Percentiles rank a stretch among this genome's conserved stretches.
These are phyloP conservation scores for Syzygium grande DNA, from an alignment of 345 rosid genomes.

Conservation along the genomic window DNA sequence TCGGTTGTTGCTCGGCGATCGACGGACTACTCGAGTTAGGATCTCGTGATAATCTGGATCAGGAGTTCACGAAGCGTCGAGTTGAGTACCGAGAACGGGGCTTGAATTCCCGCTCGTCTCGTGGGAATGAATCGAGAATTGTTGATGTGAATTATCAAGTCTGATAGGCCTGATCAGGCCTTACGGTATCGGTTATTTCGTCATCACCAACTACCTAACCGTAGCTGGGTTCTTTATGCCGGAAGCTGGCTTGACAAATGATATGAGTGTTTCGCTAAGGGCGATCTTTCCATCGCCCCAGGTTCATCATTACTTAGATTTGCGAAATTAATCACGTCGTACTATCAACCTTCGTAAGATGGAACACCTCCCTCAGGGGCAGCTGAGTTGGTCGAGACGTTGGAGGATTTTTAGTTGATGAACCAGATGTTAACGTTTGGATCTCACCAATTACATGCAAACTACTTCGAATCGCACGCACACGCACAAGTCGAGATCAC, in stretches of 20 bases:
- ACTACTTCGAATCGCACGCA: background rate
- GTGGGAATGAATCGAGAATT: background rate
- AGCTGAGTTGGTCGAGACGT: background rate
- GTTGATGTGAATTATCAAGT: background rate
- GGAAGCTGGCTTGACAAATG: background rate
- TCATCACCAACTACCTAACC: accelerated
- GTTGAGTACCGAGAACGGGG: background rate
- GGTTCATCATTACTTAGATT: background rate
- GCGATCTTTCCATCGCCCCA: background rate
- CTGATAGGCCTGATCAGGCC: no score
- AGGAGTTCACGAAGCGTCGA: accelerated
- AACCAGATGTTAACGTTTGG: background rate
- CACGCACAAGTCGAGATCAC: background rate
- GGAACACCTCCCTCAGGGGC: background rate
- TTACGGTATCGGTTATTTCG: background rate
- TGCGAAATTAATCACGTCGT: background rate
- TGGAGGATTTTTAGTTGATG: background rate
- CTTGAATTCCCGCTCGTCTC: background rate
- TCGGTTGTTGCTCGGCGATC: background rate
- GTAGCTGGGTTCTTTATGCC: background rate
- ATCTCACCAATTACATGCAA: background rate
- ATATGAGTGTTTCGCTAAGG: background rate
- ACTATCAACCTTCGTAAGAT: background rate
- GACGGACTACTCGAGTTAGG: no score
- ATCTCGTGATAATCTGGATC: background rate